Evolutionary conservation across 1,139 yeast species (phyloP).

Genomic region (Scheffersomyces illinoinensis): DNA sequence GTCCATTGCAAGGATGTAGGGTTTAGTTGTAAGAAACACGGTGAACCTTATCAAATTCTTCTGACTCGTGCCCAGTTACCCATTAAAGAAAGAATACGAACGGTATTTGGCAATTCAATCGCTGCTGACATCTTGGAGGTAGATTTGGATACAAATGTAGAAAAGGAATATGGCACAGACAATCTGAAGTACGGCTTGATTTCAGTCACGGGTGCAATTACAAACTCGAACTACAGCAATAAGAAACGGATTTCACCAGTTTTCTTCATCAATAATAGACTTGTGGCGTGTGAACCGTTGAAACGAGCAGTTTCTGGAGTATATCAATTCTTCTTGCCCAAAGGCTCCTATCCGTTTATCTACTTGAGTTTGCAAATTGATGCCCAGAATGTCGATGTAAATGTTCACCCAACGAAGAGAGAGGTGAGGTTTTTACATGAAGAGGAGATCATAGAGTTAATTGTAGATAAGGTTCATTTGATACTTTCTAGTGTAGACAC

Average conservation of each 20-base stretch:
- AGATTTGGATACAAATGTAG: constrained; percentile 18
- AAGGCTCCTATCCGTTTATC: constrained; percentile 76
- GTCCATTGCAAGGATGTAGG: constrained; percentile 71
- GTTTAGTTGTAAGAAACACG: constrained; percentile 75
- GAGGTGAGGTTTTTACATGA: constrained; percentile 88
- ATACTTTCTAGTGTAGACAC: constrained; percentile 62
- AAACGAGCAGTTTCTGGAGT: constrained; percentile 67
- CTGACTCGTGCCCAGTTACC: constrained; percentile 50
- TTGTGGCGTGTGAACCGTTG: constrained; percentile 81
- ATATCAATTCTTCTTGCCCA: constrained; percentile 70
- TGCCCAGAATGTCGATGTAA: constrained; percentile 81
- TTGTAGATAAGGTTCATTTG: constrained; percentile 53
- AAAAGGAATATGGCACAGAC: constrained; percentile 13
- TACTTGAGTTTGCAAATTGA: constrained; percentile 67
- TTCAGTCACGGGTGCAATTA: constrained; percentile 58
- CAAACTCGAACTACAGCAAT: constrained; percentile 71
- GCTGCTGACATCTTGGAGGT: constrained; percentile 66
- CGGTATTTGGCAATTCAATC: constrained; percentile 68
- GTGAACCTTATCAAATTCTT: constrained; percentile 62
- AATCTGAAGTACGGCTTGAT: constrained; percentile 45
- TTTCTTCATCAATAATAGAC: constrained; percentile 80
- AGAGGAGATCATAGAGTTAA: constrained; percentile 73
- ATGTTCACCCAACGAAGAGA: constrained; percentile 92
- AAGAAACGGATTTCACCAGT: constrained; percentile 70
- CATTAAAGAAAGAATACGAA: constrained; percentile 67